phyloP scores from a whole-genome alignment of 371 early-diverging fungal genomes.

The Mucor irregularis region DNA sequence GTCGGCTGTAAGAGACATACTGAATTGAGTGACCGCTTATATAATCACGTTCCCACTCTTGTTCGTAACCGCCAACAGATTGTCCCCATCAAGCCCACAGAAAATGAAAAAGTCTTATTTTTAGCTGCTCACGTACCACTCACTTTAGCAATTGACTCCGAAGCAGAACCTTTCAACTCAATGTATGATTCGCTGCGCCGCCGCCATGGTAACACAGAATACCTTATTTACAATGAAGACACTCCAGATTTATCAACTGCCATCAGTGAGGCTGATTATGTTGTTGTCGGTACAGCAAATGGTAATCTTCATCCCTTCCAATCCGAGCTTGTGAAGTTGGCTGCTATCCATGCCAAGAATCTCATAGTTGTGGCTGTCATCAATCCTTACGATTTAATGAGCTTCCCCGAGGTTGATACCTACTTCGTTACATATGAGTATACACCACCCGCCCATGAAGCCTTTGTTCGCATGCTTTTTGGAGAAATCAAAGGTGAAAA shows the following conservation, averaged over 20 bases:
- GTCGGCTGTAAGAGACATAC: constrained; percentile 29
- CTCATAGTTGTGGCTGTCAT: constrained; percentile 39
- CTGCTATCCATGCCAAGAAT: constrained; percentile 17
- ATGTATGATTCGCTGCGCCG: constrained; percentile 27
- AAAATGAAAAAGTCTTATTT: constrained; percentile 28
- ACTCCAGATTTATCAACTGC: constrained; percentile 5
- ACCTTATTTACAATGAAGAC: constrained; percentile 33
- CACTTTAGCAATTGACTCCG: constrained; percentile 49
- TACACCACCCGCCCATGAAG: constrained; percentile 50
- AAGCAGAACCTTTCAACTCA: constrained; percentile 45
- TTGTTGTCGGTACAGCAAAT: constrained; percentile 51
- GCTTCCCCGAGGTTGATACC: constrained; percentile 38
- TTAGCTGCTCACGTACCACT: constrained; percentile 46
- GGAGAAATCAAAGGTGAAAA: constrained; percentile 33
- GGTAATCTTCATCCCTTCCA: constrained; percentile 49
- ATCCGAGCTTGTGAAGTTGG: constrained; percentile 31
- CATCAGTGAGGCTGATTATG: constrained; percentile 27
- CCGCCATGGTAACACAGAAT: constrained; percentile 34
- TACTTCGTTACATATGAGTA: constrained; percentile 50
- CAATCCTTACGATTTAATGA: constrained; percentile 51
- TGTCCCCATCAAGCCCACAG: constrained; percentile 27
- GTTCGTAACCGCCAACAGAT: constrained; percentile 28
- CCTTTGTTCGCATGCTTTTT: constrained; percentile 38
- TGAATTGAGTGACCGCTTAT: constrained; percentile 30
- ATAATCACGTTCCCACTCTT: constrained; percentile 39